Conservation (phyloP, 2,329 filamentous ascomycete species). For the Talaromyces albobiverticillius region DNA sequence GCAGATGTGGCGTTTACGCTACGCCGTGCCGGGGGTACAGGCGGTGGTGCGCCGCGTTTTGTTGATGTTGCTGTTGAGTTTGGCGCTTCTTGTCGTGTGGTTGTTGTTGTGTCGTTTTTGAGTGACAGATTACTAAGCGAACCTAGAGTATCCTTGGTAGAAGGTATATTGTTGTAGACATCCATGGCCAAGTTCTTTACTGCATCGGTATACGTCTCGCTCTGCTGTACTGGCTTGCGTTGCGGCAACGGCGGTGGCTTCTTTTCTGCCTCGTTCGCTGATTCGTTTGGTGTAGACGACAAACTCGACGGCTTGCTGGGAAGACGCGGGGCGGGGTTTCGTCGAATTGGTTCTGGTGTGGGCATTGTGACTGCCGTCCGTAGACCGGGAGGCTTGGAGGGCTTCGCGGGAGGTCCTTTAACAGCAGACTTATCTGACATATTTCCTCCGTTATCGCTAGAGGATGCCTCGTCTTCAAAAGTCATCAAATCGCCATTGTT, state of each 20-base stretch:
- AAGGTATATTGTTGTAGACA: conserved; percentile 20
- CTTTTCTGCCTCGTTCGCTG: conserved; percentile 19
- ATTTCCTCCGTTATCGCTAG: conserved; percentile 23
- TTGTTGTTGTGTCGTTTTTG: conserved; percentile 1
- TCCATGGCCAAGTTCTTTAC: conserved; percentile 18
- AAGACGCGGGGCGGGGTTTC: conserved; percentile 36
- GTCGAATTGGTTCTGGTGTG: conserved; percentile 24
- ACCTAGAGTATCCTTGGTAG: conserved; percentile 15
- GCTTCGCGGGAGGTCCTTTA: conserved; percentile 39
- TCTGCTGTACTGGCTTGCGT: conserved; percentile 13
- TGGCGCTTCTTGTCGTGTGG: conserved; percentile 8
- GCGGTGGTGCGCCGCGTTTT: conserved; percentile 24
- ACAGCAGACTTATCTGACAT: conserved; percentile 17
- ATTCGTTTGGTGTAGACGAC: conserved; percentile 18
- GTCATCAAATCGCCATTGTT: conserved; percentile 20
- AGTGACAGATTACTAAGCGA: conserved; percentile 12
- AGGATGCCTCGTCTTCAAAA: conserved; percentile 27
- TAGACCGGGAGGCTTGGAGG: conserved; percentile 43
- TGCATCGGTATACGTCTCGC: conserved; percentile 17
- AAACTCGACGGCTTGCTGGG: conserved; percentile 33
- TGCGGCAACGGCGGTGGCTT: conserved; percentile 25
- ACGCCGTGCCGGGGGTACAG: conserved; percentile 20
- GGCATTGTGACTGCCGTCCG: conserved; percentile 30
- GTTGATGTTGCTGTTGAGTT: conserved; percentile 12
- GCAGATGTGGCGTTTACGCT: conserved; percentile 17